Conservation (phyloP, 1,284 basidiomycete species). For the Laetiporus sulphureus region DNA sequence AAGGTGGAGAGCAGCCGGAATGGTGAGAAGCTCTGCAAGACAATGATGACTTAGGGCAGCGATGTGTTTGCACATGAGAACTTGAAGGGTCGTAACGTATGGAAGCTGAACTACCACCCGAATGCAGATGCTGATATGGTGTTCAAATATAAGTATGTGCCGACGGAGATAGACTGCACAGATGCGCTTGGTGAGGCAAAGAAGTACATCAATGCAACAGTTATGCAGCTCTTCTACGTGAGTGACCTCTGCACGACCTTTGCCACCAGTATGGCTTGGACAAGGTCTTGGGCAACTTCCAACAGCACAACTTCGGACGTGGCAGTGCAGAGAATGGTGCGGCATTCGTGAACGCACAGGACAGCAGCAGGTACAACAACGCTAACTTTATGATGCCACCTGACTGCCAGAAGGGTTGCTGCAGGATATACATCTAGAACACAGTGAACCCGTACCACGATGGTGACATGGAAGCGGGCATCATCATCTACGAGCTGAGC, state of each 20-base stretch:
- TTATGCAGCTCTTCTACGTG: constrained; percentile 93
- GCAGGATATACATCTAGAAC: constrained; percentile 98
- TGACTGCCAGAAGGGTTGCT: constrained; percentile 72
- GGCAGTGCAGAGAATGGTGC: constrained; percentile 86
- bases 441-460: constrained; percentile 86
- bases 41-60: constrained; percentile 84
- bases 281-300: constrained; percentile 93
- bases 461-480: constrained; percentile 91
- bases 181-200: constrained; percentile 59
- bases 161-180: constrained; percentile 39
- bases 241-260: constrained; percentile 77
- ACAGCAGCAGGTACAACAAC: constrained; percentile 89
- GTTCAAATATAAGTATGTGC: constrained; percentile 71
- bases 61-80: constrained; percentile 89
- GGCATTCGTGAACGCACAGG: constrained; percentile 92
- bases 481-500: constrained; percentile 84
- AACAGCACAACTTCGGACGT: constrained; percentile 90
- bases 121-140: constrained; percentile 44
- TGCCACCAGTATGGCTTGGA: constrained; percentile 81
- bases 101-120: constrained; percentile 78
- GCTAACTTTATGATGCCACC: constrained; percentile 79
- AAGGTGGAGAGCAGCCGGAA: constrained; percentile 10
- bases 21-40: constrained; percentile 48
- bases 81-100: constrained; percentile 80
- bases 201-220: constrained; percentile 79